A percentile compares a stretch with the other conserved stretches of the same genome.
Conservation (phyloP, 1,284 basidiomycete species). For the Cryptococcus maquisensis region DNA sequence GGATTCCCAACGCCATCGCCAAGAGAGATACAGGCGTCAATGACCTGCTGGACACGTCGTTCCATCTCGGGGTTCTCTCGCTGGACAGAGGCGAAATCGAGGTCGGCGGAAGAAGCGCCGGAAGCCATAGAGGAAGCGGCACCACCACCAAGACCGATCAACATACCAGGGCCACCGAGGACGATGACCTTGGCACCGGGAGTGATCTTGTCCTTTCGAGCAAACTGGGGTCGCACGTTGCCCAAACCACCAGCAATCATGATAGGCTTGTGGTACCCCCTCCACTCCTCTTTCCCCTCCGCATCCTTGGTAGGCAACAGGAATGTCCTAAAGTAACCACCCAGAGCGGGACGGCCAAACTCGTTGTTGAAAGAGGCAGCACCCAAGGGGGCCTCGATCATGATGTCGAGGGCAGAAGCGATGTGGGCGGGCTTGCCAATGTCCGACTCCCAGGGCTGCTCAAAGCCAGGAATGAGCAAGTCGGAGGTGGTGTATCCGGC, state of each 20-base stretch:
- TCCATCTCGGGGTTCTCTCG: slow-evolving; percentile 99
- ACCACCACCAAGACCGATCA: slow-evolving; percentile 95
- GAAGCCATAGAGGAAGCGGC: slow-evolving; percentile 91
- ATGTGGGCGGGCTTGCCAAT: slow-evolving; percentile 89
- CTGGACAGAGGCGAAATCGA: slow-evolving; percentile 97
- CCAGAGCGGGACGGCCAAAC: slow-evolving; percentile 84
- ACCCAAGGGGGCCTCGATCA: slow-evolving; percentile 93
- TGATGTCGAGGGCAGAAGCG: slow-evolving; percentile 90
- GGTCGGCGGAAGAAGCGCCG: slow-evolving; percentile 78
- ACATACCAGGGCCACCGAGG: slow-evolving; percentile 92
- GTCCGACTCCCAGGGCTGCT: slow-evolving; percentile 82
- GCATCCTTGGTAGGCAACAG: slow-evolving; percentile 60
- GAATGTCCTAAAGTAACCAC: slow-evolving; percentile 80
- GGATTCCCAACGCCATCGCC: slow-evolving; percentile 61
- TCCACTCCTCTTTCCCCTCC: slow-evolving; percentile 57
- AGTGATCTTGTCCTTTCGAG: slow-evolving; percentile 68
- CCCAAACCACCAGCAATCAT: slow-evolving; percentile 98
- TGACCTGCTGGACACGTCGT: slow-evolving; percentile 92
- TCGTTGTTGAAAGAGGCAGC: slow-evolving; percentile 98
- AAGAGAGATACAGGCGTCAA: slow-evolving; percentile 77
- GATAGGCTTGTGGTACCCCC: slow-evolving; percentile 98
- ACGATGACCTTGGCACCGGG: slow-evolving; percentile 84
- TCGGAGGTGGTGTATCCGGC: slow-evolving; percentile 94
- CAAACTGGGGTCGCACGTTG: slow-evolving; percentile 77
- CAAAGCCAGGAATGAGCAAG: slow-evolving; percentile 78